Evolutionary conservation across 306 rosid species (phyloP), one percentile per base, ranked within the genome.

Genomic region (Herpetospermum pedunculosum): DNA sequence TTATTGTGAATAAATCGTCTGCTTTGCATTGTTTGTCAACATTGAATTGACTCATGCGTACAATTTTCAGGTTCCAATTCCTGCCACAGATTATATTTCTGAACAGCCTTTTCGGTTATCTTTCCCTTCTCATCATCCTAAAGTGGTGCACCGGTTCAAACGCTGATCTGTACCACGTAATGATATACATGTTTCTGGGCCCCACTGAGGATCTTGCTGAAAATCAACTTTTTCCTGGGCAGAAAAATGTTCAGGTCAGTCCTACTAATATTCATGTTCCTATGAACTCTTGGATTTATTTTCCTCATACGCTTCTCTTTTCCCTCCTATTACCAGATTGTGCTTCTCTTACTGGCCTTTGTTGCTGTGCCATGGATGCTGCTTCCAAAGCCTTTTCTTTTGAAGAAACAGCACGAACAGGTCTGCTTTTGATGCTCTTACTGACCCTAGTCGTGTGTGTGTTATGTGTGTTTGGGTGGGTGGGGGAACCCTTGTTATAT

Each of bases 281-380:
- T 38, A 69, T 16, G 48, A 70, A 25, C 37, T 18, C 43, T 35
- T 62, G 32, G 34, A 73, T 44, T 64, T 72, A 18, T 67, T 44
- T 44, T 63, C 69, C 71, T 52, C 44, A 72, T 25, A 18, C n/a
- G 48, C 34, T 53, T 68, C 47, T 76, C 60, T 40, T 59, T 80
- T 64, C 70, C 72, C 43, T 28, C 10, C 18, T 40, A 3, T 46
- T 78, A 55, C 82, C 87, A 95, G 99, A 76, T 91, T 73, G 86
- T 68, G 60, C 91, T 95, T 40, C 81, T 95, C 74, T 80, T 88
- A 70, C 89, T 87, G 82, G 97, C 99, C 55, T 26, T 88, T 76
- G 84, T 95, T 41, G 76, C 97, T 67, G 99, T 95, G 41, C 99
- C 99, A 76, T 95, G 99, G 99, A 95, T 95, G 99, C 91, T 95